Conservation (phyloP, 108 stramenopile genomes). For the Cyclotella atomus region DNA sequence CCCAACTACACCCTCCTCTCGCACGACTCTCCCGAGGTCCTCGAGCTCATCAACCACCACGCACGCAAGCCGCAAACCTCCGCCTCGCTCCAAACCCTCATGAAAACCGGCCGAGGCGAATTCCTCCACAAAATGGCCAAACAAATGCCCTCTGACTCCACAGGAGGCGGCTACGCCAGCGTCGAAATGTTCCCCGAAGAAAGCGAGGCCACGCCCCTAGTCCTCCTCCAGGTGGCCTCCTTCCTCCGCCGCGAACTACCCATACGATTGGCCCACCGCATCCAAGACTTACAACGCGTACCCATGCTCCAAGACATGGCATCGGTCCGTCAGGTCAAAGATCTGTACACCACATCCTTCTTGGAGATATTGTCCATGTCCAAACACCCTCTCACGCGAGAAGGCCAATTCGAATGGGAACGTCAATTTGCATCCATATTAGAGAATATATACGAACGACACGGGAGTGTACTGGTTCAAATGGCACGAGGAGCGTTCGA, state of each 20-base stretch:
- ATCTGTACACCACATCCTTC: slow-evolving; percentile 90
- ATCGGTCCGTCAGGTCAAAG: slow-evolving; percentile 80
- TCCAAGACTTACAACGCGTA: slow-evolving; percentile 89
- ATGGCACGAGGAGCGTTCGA: slow-evolving; percentile 98
- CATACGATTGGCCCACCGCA: slow-evolving; percentile 96
- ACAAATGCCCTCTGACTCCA: slow-evolving; percentile 11
- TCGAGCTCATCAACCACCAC: slow-evolving; percentile 10
- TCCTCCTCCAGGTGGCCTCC: slow-evolving; percentile 75
- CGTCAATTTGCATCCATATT: slow-evolving; percentile 79
- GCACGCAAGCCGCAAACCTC: slow-evolving; percentile 10
- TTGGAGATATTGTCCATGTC: slow-evolving; percentile 77
- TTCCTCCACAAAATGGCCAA: slow-evolving; percentile 65
- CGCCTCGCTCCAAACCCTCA: slow-evolving; percentile 59
- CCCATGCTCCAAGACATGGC: slow-evolving; percentile 77
- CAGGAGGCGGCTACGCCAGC: slow-evolving; percentile 10
- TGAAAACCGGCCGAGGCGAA: slow-evolving; percentile 88
- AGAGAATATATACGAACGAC: slow-evolving; percentile 92
- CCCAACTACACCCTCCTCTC: background rate
- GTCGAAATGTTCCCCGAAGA: slow-evolving; percentile 27
- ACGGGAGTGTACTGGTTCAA: slow-evolving; percentile 92
- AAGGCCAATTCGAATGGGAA: slow-evolving; percentile 58
- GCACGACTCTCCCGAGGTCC: slow-evolving; percentile 1
- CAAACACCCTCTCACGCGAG: slow-evolving; percentile 74
- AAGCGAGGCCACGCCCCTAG: slow-evolving; percentile 43
- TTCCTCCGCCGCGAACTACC: slow-evolving; percentile 96